These are phyloP conservation scores for Piromyces finnis DNA, from an alignment of 192 early-diverging fungal species.

Conservation along the genomic window DNA sequence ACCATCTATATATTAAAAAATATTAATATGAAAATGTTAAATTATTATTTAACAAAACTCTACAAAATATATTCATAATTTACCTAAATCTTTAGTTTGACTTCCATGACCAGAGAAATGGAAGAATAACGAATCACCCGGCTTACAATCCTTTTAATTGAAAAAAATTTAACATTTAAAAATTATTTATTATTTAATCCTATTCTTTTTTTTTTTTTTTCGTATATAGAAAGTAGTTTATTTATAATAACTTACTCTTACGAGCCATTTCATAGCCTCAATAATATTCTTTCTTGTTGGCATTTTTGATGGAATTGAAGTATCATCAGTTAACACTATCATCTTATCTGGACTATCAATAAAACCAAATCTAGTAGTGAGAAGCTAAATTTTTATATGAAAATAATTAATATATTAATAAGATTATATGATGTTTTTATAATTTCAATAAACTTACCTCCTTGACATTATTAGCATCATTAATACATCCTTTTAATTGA, in stretches of 20 bases:
- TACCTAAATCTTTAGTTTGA: not conserved
- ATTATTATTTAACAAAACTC: no score
- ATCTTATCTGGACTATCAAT: conserved; percentile 30
- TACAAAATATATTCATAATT: no score
- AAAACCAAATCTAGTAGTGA: not conserved
- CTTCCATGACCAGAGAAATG: conserved; percentile 19
- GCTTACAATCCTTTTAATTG: not conserved
- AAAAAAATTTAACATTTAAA: no score
- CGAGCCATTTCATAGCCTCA: conserved; percentile 2
- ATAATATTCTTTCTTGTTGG: conserved; percentile 2
- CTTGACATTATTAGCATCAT: conserved; percentile 12
- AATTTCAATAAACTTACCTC: no score
- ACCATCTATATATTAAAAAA: conserved; percentile 7
- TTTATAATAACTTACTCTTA: not conserved
- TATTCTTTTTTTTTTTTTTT: no score
- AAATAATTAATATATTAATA: no score
- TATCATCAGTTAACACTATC: conserved; percentile 58
- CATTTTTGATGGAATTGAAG: conserved; percentile 8
- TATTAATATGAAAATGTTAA: no score
- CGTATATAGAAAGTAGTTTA: no score
- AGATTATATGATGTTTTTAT: no score
- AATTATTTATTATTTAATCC: no score
- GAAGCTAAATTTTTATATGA: not conserved
- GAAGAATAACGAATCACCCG: conserved; percentile 55
- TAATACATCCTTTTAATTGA: conserved; percentile 27